These are phyloP conservation scores for Saturnispora ahearnii DNA, from an alignment of 805 yeast species.

Conservation along the genomic window DNA sequence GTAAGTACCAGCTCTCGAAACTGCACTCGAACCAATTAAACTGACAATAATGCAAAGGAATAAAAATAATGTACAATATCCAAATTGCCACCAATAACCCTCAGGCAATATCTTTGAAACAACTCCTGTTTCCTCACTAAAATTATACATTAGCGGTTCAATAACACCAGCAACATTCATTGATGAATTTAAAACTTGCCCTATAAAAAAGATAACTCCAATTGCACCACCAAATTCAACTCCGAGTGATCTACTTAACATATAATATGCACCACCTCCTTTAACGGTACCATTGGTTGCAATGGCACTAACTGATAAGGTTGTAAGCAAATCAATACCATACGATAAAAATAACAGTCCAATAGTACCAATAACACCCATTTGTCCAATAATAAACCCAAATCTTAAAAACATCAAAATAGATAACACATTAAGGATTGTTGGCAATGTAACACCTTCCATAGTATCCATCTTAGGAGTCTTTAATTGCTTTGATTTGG, in stretches of 20 bases:
- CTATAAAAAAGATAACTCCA: slow-evolving; percentile 88
- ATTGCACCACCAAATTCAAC: slow-evolving; percentile 98
- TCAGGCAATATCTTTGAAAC: slow-evolving; percentile 49
- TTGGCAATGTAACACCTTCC: slow-evolving; percentile 89
- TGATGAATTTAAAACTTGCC: slow-evolving; percentile 87
- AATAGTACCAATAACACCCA: slow-evolving; percentile 78
- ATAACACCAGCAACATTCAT: slow-evolving; percentile 93
- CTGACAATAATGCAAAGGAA: slow-evolving; percentile 68
- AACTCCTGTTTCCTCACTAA: slow-evolving; percentile 54
- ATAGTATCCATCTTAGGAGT: slow-evolving; percentile 60
- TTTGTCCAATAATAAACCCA: slow-evolving; percentile 91
- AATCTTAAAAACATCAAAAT: slow-evolving; percentile 92
- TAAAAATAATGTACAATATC: slow-evolving; percentile 63
- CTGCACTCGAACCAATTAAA: slow-evolving; percentile 69
- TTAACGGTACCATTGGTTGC: slow-evolving; percentile 96
- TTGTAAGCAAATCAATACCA: slow-evolving; percentile 72
- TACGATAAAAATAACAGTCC: slow-evolving; percentile 64
- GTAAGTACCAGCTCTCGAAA: slow-evolving; percentile 72
- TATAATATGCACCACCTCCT: slow-evolving; percentile 98
- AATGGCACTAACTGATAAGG: slow-evolving; percentile 86
- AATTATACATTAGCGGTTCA: slow-evolving; percentile 78
- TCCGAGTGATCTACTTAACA: slow-evolving; percentile 91
- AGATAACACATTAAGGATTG: slow-evolving; percentile 84
- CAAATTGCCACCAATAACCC: slow-evolving; percentile 57
- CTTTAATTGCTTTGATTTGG: neutral